Conservation (phyloP, 2,329 filamentous ascomycete genomes). For the Trichothecium roseum region DNA sequence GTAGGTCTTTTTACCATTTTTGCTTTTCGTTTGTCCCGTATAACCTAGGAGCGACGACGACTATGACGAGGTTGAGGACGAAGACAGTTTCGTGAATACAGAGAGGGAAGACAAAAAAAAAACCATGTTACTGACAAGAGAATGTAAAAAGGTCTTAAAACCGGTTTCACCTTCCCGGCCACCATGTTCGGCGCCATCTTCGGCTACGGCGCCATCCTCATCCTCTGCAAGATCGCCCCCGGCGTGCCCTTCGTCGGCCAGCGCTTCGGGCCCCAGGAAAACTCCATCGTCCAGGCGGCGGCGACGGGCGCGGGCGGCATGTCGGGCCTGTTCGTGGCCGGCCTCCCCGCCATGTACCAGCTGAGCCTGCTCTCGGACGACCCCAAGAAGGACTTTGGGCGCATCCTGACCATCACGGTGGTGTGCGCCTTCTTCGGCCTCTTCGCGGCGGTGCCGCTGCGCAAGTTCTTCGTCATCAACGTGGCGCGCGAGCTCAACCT, state of each 20-base stretch:
- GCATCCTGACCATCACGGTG: slow-evolving; percentile 49
- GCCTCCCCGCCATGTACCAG: slow-evolving; percentile 50
- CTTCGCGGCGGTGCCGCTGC: slow-evolving; percentile 51
- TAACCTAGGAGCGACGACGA: no score
- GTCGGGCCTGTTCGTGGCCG: slow-evolving; percentile 46
- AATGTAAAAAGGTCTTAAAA: slow-evolving; percentile 30
- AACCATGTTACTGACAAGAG: not conserved
- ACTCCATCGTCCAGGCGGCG: slow-evolving; percentile 50
- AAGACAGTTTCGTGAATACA: no score
- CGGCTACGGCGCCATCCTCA: slow-evolving; percentile 46
- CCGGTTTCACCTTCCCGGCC: slow-evolving; percentile 38
- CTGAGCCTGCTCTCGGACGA: slow-evolving; percentile 36
- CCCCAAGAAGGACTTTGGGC: slow-evolving; percentile 43
- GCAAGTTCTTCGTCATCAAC: slow-evolving; percentile 60
- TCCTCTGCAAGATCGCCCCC: slow-evolving; percentile 37
- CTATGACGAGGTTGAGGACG: no score
- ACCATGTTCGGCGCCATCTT: slow-evolving; percentile 45
- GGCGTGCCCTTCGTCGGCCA: slow-evolving; percentile 41
- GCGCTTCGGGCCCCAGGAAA: slow-evolving; percentile 49
- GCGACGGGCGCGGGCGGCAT: slow-evolving; percentile 50
- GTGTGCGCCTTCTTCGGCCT: slow-evolving; percentile 55
- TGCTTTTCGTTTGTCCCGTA: no score
- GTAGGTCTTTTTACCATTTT: slow-evolving; percentile 16
- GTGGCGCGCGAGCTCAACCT: slow-evolving; percentile 49
- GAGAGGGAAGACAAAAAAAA: no score